A percentile compares a stretch with the other conserved stretches of the same genome.
phyloP scores from a whole-genome alignment of 2,329 filamentous ascomycete genomes.

The Neofusicoccum umdonicola region DNA sequence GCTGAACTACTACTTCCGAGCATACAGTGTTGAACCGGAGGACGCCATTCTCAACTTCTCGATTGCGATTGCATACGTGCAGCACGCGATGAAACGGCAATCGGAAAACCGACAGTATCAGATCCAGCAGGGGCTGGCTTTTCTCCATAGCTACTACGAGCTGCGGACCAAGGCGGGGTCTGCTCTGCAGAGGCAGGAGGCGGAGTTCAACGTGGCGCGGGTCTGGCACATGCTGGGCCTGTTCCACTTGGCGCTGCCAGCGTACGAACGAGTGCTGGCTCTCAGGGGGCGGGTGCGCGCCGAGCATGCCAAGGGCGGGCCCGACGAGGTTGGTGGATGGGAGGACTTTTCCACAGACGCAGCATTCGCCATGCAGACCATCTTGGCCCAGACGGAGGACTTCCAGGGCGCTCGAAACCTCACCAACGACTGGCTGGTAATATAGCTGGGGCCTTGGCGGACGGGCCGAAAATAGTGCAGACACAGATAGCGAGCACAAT shows the following conservation, averaged over 20 bases:
- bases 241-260: constrained; percentile 67
- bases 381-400: constrained; percentile 66
- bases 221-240: constrained; percentile 75
- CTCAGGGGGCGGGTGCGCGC: constrained; percentile 48
- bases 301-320: constrained; percentile 13
- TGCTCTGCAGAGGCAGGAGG: constrained; percentile 63
- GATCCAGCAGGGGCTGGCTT: constrained; percentile 79
- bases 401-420: constrained; percentile 58
- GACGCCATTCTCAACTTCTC: constrained; percentile 79
- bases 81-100: constrained; percentile 85
- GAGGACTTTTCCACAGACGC: constrained; percentile 68
- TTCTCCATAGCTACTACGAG: constrained; percentile 72
- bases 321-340: constrained; percentile 17
- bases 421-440: constrained; percentile 55
- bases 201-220: constrained; percentile 76
- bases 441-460: background rate
- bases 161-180: constrained; percentile 48
- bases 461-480: background rate
- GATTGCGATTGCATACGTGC: constrained; percentile 73
- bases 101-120: constrained; percentile 86
- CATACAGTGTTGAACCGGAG: constrained; percentile 64
- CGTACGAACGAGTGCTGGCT: constrained; percentile 62
- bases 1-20: constrained; percentile 78
- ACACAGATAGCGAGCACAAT: too few species aligned
- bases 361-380: constrained; percentile 69